phyloP scores from a whole-genome alignment of 805 yeast species.

The Pichia californica region DNA sequence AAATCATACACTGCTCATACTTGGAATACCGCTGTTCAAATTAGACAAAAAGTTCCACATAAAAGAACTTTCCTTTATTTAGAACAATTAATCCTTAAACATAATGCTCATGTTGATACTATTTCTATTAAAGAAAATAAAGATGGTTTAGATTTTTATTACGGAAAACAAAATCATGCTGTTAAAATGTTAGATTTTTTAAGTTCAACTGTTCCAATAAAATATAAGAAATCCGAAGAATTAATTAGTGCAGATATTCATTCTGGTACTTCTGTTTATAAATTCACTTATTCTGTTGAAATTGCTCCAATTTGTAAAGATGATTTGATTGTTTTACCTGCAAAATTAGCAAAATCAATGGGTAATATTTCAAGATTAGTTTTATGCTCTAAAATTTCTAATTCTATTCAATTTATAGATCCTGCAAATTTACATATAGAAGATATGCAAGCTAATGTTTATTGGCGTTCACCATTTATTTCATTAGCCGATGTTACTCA shows the following conservation, averaged over 20 bases:
- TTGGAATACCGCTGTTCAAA: slow-evolving; percentile 97
- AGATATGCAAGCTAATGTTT: slow-evolving; percentile 63
- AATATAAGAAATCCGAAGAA: slow-evolving; percentile 80
- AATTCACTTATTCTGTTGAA: slow-evolving; percentile 89
- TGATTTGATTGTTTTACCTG: slow-evolving; percentile 88
- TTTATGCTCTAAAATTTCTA: slow-evolving; percentile 78
- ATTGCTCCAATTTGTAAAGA: slow-evolving; percentile 96
- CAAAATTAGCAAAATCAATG: slow-evolving; percentile 71
- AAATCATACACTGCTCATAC: slow-evolving; percentile 94
- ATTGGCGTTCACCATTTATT: slow-evolving; percentile 78
- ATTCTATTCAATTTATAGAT: slow-evolving; percentile 80
- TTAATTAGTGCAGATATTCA: slow-evolving; percentile 89
- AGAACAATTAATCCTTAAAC: slow-evolving; percentile 90
- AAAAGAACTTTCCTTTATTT: slow-evolving; percentile 93
- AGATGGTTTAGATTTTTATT: slow-evolving; percentile 94
- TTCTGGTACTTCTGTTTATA: slow-evolving; percentile 79
- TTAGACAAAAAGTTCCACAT: slow-evolving; percentile 95
- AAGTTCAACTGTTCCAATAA: slow-evolving; percentile 76
- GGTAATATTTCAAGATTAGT: slow-evolving; percentile 81
- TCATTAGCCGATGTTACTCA: slow-evolving; percentile 71
- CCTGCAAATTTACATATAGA: slow-evolving; percentile 73
- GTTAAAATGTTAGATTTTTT: slow-evolving; percentile 90
- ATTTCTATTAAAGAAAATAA: slow-evolving; percentile 86
- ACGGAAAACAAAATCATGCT: slow-evolving; percentile 84
- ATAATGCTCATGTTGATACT: slow-evolving; percentile 90